Conservation (phyloP, 1,284 basidiomycete genomes). For the Fomitopsis betulina region DNA sequence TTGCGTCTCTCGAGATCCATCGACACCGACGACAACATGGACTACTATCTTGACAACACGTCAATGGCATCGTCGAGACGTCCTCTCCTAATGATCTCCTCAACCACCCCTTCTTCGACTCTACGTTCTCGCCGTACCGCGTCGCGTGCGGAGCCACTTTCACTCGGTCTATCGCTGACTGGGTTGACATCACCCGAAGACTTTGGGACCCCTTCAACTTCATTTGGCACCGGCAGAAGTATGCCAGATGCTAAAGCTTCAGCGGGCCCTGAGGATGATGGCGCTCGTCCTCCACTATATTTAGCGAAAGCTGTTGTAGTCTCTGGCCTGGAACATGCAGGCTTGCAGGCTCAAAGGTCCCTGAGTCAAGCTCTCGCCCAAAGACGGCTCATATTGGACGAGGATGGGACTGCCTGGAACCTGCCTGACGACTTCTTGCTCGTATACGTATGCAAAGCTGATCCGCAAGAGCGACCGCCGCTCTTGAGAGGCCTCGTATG, state of each 20-base stretch:
- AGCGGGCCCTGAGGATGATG: conserved; percentile 5
- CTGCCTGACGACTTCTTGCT: conserved; percentile 69
- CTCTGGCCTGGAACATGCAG: conserved; percentile 62
- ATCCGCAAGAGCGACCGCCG: conserved; percentile 56
- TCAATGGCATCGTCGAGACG: conserved; percentile 25
- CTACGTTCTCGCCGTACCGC: conserved; percentile 20
- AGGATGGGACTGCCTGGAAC: conserved; percentile 40
- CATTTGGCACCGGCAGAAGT: neutral
- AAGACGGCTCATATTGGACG: conserved; percentile 39
- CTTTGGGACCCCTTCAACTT: conserved; percentile 1
- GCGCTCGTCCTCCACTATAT: conserved; percentile 18
- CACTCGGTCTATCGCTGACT: conserved; percentile 11
- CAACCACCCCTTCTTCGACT: conserved; percentile 19
- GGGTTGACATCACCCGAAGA: conserved; percentile 14
- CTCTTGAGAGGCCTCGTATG: conserved; percentile 62
- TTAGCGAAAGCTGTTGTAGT: conserved; percentile 64
- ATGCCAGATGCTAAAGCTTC: conserved; percentile 8
- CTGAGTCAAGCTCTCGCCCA: conserved; percentile 52
- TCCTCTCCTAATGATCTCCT: conserved; percentile 9
- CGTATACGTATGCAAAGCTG: conserved; percentile 64
- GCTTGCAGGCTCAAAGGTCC: conserved; percentile 51
- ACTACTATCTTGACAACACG: conserved; percentile 19
- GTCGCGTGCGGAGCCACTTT: conserved; percentile 22
- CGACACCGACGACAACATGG: conserved; percentile 12
- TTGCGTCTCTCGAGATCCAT: conserved; percentile 6